Evolutionary conservation across 768 basidiomycete genomes (phyloP).

Genomic region (Boletus rufocinnamomeus): DNA sequence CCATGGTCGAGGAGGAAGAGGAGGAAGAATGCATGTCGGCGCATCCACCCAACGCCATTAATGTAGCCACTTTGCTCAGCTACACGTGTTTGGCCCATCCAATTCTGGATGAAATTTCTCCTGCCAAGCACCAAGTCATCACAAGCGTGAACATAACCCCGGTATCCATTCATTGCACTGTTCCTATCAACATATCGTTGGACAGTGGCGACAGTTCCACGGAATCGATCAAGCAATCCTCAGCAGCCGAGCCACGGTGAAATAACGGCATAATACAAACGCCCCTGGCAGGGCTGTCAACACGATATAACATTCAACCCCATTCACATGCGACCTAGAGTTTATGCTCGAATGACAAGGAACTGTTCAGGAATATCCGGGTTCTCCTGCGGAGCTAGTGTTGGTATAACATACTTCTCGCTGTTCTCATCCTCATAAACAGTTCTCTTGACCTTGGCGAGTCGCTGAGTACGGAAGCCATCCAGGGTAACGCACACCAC

Average conservation of each 20-base stretch:
- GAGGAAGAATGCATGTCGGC: not conserved
- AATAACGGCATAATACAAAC: not conserved
- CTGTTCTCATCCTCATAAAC: constrained; percentile 42
- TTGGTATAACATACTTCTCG: constrained; percentile 37
- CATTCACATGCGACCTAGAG: not conserved
- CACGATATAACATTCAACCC: not conserved
- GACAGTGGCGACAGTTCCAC: not conserved
- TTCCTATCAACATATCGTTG: not conserved
- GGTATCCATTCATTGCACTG: not conserved
- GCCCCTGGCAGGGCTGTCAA: not conserved
- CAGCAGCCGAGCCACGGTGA: not conserved
- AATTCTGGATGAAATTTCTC: constrained; percentile 3
- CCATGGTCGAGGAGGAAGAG: constrained; percentile 25
- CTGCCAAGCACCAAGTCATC: not conserved
- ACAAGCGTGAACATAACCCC: not conserved
- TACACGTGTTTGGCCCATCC: constrained; percentile 36
- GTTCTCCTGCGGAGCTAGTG: constrained; percentile 56
- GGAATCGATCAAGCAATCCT: not conserved
- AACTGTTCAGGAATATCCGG: constrained; percentile 74
- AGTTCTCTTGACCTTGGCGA: constrained; percentile 47
- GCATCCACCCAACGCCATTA: not conserved
- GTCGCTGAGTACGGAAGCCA: constrained; percentile 4
- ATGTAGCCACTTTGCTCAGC: constrained; percentile 20
- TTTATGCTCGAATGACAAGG: constrained; percentile 54
- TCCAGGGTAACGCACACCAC: not conserved